phyloP scores from a whole-genome alignment of 768 basidiomycete genomes.

The Cystofilobasidium capitatum region DNA sequence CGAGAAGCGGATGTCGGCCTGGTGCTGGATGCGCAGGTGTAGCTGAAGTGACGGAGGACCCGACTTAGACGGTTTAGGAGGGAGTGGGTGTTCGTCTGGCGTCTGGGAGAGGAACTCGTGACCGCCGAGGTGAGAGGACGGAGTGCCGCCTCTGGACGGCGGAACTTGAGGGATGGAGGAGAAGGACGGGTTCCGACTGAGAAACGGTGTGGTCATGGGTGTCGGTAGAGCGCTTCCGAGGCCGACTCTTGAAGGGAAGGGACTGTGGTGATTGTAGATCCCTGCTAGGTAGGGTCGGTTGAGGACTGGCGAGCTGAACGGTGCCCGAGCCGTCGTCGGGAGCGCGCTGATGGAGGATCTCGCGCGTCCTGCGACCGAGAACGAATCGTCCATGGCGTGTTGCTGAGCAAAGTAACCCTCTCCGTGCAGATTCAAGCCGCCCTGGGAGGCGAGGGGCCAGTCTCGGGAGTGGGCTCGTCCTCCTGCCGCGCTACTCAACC shows the following conservation, averaged over 20 bases:
- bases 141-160: slow-evolving; percentile 1
- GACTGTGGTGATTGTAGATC: background rate
- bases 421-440: background rate
- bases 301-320: background rate
- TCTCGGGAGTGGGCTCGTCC: slow-evolving; percentile 12
- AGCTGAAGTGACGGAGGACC: slow-evolving; percentile 60
- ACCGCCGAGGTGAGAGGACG: slow-evolving; percentile 10
- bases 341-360: background rate
- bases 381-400: background rate
- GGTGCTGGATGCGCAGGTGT: slow-evolving; percentile 75
- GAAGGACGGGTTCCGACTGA: slow-evolving; percentile 15
- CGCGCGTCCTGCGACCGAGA: background rate
- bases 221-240: slow-evolving; percentile 11
- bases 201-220: slow-evolving; percentile 12
- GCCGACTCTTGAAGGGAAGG: slow-evolving; percentile 23
- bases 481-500: slow-evolving; percentile 13
- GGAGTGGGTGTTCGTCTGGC: background rate
- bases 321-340: background rate
- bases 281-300: background rate
- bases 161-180: slow-evolving; percentile 1
- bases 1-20: slow-evolving; percentile 69
- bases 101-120: background rate
- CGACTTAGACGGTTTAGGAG: slow-evolving; percentile 6
- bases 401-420: background rate
- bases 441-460: background rate